Base-by-base conservation (phyloP, 2,329 filamentous ascomycete genomes). In the Berkeleyomyces basicola region DNA sequence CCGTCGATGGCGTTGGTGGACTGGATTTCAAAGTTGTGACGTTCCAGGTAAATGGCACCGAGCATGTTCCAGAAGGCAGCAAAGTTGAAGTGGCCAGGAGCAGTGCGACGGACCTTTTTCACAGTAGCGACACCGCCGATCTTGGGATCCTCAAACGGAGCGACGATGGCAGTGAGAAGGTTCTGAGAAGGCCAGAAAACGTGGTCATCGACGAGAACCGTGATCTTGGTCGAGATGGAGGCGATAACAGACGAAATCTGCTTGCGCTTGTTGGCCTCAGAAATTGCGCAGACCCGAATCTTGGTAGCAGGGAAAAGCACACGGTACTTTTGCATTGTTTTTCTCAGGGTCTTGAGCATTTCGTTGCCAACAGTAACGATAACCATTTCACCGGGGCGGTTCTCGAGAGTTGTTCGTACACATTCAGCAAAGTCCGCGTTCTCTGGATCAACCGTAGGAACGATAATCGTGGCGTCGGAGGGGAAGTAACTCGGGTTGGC, bases 11-110 rank as follows among this genome's bases (percentile, higher is more conserved):
- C 72, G 65, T 79, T 81, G 5, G 78, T 79, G 0, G 79, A 74
- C 0, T 78, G 75, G 61, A 81, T 79, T 68, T 85, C 82, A 69
- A 79, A 85, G 68, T 84, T 84, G 69, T 84, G 80, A 0, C 82
- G 78, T 66, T 80, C 76, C 0, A 86, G 76, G 68, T 85, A 84
- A n/a, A 77, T 69, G 39, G 77, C 78, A 0, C 79, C 82, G 16
- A 85, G 72, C 68, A 82, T 77, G 70, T 85, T 83, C 69, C 75
- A 76, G 61, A 78, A 70, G 0, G 71, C 71, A 0, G 43, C 39
- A 61, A 70, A 70, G 3, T 61, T 62, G 69, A 69, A 71, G 1
- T 70, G 39, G 3, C 70, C 69, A 0, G 66, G 66, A 0, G 62
- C 61, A 5, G 72, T 71, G 1, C 79, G 75, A 4, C 72, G 71